These are phyloP conservation scores for Moricandia moricandioides DNA, from an alignment of 345 rosid genomes.

Conservation along the genomic window DNA sequence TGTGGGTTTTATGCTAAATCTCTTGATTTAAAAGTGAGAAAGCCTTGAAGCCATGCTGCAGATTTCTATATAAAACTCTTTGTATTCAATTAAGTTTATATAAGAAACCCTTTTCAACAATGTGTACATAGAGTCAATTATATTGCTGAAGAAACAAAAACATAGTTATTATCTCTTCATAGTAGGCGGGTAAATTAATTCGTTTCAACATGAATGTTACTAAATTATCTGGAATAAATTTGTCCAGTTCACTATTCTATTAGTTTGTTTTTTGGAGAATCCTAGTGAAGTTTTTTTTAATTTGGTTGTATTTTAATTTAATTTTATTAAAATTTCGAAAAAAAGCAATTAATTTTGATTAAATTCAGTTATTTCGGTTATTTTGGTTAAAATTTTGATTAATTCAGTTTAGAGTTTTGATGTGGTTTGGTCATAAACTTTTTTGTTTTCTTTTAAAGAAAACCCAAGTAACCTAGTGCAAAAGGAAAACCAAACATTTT, in stretches of 20 bases:
- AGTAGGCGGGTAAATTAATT: background rate
- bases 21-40: constrained; percentile 16
- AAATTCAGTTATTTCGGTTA: too few relatives aligned
- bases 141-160: background rate
- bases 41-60: constrained; percentile 13
- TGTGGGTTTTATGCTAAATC: constrained; percentile 20
- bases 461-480: background rate
- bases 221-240: too few relatives aligned
- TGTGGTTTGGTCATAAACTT: background rate
- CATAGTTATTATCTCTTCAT: constrained; percentile 1
- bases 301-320: background rate
- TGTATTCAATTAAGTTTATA: background rate
- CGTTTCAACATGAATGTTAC: background rate
- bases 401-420: background rate
- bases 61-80: background rate
- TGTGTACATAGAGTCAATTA: background rate
- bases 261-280: too few relatives aligned
- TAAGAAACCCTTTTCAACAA: background rate
- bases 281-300: too few relatives aligned
- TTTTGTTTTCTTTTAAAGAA: background rate
- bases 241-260: too few relatives aligned
- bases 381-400: too few relatives aligned
- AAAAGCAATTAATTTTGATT: too few relatives aligned
- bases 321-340: too few relatives aligned
- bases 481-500: too few relatives aligned